These are phyloP conservation scores for Thozetella sp. DNA, from an alignment of 495 filamentous ascomycete species.

Conservation along the genomic window DNA sequence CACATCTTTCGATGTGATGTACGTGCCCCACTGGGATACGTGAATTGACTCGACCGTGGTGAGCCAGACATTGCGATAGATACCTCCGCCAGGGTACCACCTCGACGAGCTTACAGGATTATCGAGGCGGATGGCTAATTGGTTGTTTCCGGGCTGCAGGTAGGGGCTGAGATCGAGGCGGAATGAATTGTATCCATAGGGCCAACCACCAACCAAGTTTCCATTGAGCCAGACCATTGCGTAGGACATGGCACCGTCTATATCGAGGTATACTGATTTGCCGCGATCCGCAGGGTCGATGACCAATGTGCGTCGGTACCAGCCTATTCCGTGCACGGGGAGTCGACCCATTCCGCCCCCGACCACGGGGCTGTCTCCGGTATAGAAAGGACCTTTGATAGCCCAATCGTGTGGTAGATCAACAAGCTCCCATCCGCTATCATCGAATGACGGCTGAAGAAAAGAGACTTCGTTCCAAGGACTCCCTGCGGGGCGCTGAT, in stretches of 20 bases:
- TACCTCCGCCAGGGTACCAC: slow-evolving; percentile 45
- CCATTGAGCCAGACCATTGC: slow-evolving; percentile 50
- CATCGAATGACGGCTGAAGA: slow-evolving; percentile 7
- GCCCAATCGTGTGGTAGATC: slow-evolving; percentile 47
- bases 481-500: slow-evolving; percentile 5
- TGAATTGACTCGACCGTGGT: slow-evolving; percentile 34
- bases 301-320: slow-evolving; percentile 46
- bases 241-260: slow-evolving; percentile 53
- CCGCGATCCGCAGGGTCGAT: slow-evolving; percentile 23
- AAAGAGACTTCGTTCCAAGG: slow-evolving; percentile 5
- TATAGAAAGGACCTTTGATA: slow-evolving; percentile 45
- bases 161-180: slow-evolving; percentile 50
- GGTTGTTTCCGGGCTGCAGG: slow-evolving; percentile 35
- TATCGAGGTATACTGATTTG: slow-evolving; percentile 43
- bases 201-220: slow-evolving; percentile 49
- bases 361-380: slow-evolving; percentile 34
- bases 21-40: slow-evolving; percentile 37
- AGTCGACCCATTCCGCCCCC: slow-evolving; percentile 61
- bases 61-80: slow-evolving; percentile 47
- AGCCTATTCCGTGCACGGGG: slow-evolving; percentile 46
- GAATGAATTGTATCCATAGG: slow-evolving; percentile 49
- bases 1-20: slow-evolving; percentile 38
- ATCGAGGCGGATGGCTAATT: slow-evolving; percentile 45
- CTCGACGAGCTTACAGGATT: slow-evolving; percentile 37
- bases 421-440: slow-evolving; percentile 13